phyloP scores from a whole-genome alignment of 192 early-diverging fungal genomes.

The Coemansia sp. region DNA sequence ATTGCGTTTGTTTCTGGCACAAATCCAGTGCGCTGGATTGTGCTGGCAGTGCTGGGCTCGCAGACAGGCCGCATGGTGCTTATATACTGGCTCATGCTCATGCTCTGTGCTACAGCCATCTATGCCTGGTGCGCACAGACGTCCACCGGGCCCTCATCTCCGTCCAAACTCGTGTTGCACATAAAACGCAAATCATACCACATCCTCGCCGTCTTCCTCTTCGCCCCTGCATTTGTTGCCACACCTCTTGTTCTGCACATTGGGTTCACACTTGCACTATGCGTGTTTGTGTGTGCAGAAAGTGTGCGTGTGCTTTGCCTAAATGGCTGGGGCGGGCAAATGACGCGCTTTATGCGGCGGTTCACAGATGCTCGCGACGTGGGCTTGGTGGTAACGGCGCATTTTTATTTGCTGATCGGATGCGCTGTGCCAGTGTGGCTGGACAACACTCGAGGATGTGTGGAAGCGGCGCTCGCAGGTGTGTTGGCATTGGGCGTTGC shows the following conservation, averaged over 20 bases:
- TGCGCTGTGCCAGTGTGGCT: constrained; percentile 92
- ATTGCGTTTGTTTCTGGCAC: not conserved
- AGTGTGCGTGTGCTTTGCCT: constrained; percentile 76
- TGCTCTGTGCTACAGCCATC: not conserved
- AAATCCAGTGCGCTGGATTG: not conserved
- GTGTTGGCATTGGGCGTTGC: constrained; percentile 88
- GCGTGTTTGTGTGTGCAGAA: constrained; percentile 73
- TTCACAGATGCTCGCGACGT: constrained; percentile 87
- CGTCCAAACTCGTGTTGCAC: constrained; percentile 54
- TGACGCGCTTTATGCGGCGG: constrained; percentile 70
- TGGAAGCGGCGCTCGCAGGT: constrained; percentile 63
- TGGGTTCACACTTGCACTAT: constrained; percentile 75
- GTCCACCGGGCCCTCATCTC: too few relatives aligned
- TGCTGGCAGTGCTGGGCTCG: not conserved
- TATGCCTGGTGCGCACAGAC: not conserved
- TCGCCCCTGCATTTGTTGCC: constrained; percentile 71
- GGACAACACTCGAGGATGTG: constrained; percentile 48
- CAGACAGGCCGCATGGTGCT: not conserved
- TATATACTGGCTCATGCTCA: not conserved
- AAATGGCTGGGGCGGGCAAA: constrained; percentile 60
- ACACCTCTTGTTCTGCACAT: constrained; percentile 73
- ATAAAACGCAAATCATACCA: constrained; percentile 86
- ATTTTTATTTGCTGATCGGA: constrained; percentile 86
- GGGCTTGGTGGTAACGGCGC: constrained; percentile 80
- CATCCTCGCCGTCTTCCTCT: constrained; percentile 77